Percentiles rank a stretch among this genome's conserved stretches.
Evolutionary conservation across 768 basidiomycete genomes (phyloP).

Genomic region (Krasilnikovozyma curviuscula): DNA sequence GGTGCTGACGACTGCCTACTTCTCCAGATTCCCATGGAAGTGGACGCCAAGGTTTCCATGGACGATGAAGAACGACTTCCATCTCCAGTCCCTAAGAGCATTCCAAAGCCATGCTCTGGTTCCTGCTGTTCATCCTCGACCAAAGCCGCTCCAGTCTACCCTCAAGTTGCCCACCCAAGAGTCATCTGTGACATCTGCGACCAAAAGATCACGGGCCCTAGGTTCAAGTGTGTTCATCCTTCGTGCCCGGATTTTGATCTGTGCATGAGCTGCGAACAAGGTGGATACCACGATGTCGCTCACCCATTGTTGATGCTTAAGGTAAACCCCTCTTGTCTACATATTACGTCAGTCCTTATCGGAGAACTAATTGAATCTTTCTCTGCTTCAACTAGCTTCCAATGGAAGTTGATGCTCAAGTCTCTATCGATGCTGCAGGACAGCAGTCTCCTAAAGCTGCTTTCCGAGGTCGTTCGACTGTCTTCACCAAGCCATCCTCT

Average conservation of each 20-base stretch:
- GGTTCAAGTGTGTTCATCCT: slow-evolving; percentile 34
- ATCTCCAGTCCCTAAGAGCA: too few relatives aligned
- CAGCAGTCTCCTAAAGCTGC: not conserved
- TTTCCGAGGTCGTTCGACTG: not conserved
- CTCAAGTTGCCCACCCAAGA: too few relatives aligned
- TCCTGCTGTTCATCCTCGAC: too few relatives aligned
- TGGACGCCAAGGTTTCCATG: not conserved
- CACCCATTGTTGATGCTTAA: too few relatives aligned
- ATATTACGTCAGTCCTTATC: too few relatives aligned
- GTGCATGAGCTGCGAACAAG: slow-evolving; percentile 60
- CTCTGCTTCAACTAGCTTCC: not conserved
- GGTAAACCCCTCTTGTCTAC: not conserved
- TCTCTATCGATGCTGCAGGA: not conserved
- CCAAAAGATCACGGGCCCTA: slow-evolving; percentile 40
- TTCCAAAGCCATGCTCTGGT: too few relatives aligned
- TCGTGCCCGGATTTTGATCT: slow-evolving; percentile 23
- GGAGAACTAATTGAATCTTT: too few relatives aligned
- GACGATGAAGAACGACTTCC: too few relatives aligned
- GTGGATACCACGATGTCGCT: too few relatives aligned
- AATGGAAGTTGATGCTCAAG: not conserved
- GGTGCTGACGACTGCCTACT: too few relatives aligned
- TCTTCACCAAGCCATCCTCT: not conserved
- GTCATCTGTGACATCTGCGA: slow-evolving; percentile 10
- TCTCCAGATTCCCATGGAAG: not conserved
- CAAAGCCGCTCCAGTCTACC: too few relatives aligned